Evolutionary conservation across 768 basidiomycete species (phyloP), one percentile per base, ranked within the genome.

Genomic region (Suillus hirtellus): DNA sequence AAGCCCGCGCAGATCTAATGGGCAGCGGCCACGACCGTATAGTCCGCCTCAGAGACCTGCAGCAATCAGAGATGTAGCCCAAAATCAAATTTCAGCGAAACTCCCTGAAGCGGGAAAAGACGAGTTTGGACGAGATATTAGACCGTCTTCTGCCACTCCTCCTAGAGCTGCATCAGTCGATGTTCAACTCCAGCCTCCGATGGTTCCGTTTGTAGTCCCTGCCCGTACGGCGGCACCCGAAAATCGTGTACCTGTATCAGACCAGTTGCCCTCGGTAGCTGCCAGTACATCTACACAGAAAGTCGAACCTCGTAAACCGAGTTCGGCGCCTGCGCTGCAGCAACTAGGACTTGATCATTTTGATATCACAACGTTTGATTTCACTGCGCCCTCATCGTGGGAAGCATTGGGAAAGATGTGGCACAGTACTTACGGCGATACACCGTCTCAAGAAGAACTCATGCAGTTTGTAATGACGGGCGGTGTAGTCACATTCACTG

Each of bases 61-160:
- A 50, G 70, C 76, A 61, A 70, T 77, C 47, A 63, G 62, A 64
- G 66, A 73, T 61, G 69, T 67, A 50, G 61, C 70, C 58, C 70
- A 69, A 60, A 72, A 66, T 66, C 70, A 69, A 59, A 72, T 66
- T 66, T 65, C 73, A 68, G 54, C 72, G 46, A 67, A 66, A 71
- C 66, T 66, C 59, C 77, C 71, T 56, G 71, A 71, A 60, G 67
- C 73, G n/a, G 86, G 78, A 63, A 92, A 87, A 76, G 92, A 94
- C 82, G 92, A 94, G 75, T 94, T 94, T 76, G 92, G 92, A 68
- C 87, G 92, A 69, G 91, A 93, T 73, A 82, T 92, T 71, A 83
- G 92, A 69, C 77, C 83, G 42, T 75, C 78, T 47, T 86, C 89
- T 44, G 60, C 64, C 55, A 73, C 75, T 62, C 73, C 69, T 59